These are phyloP conservation scores for Cladosporium sp. DNA, from an alignment of 2,329 filamentous ascomycete species.

Conservation along the genomic window DNA sequence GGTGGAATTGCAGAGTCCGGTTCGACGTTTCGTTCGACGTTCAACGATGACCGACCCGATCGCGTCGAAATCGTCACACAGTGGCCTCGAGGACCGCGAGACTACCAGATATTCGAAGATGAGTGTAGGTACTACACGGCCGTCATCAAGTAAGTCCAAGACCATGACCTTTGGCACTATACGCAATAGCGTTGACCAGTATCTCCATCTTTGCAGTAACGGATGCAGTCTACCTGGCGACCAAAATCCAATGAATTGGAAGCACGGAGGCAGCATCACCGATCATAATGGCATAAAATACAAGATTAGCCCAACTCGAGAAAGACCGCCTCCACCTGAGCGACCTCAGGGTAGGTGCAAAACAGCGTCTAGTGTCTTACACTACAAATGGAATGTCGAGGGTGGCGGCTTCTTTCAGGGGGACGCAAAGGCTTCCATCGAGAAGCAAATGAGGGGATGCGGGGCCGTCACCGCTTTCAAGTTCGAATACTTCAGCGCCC, in stretches of 20 bases:
- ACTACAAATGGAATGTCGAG: not conserved
- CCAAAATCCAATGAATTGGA: conserved; percentile 11
- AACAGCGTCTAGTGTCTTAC: not conserved
- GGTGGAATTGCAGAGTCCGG: not conserved
- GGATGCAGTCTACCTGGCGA: not conserved
- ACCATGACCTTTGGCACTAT: too few species aligned
- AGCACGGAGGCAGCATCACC: conserved; percentile 9
- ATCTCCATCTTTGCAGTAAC: not conserved
- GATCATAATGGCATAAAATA: conserved; percentile 10
- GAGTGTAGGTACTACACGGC: conserved; percentile 11
- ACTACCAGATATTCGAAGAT: conserved; percentile 10
- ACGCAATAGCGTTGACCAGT: too few species aligned
- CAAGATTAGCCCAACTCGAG: not conserved
- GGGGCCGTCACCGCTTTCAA: conserved; percentile 7
- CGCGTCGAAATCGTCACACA: not conserved
- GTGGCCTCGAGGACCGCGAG: conserved; percentile 6
- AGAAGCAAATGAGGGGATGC: not conserved
- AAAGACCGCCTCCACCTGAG: conserved; percentile 1
- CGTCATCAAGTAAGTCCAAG: conserved; percentile 1
- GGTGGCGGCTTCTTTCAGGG: not conserved
- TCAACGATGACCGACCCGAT: conserved; percentile 7
- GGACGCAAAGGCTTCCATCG: not conserved
- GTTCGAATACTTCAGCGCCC: not conserved
- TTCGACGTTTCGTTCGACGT: not conserved
- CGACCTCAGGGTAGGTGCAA: conserved; percentile 1